These are phyloP conservation scores for Solanum sitiens DNA, from an alignment of 257 asterid species.

Conservation along the genomic window DNA sequence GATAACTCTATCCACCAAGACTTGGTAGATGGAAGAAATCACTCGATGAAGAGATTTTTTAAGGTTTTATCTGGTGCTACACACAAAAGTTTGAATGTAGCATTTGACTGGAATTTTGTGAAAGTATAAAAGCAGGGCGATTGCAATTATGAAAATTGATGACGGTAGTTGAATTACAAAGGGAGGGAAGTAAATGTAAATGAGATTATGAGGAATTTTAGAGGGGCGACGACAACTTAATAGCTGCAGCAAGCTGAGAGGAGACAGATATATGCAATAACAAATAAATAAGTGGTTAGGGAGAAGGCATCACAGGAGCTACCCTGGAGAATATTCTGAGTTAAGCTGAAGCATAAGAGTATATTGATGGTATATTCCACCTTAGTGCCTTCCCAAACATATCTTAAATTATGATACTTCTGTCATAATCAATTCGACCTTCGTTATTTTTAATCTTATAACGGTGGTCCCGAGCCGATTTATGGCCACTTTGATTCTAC, in stretches of 20 bases:
- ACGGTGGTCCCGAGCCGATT: not conserved
- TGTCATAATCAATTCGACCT: not conserved
- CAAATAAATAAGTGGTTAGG: not conserved
- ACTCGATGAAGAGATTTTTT: not conserved
- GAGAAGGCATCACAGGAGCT: not conserved
- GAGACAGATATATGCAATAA: not conserved
- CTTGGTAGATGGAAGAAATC: not conserved
- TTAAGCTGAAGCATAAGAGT: conserved; percentile 5
- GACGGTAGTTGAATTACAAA: not conserved
- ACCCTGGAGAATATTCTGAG: conserved; percentile 1
- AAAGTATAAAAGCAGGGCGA: not conserved
- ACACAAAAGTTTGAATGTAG: not conserved
- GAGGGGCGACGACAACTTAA: not conserved
- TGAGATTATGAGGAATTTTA: not conserved
- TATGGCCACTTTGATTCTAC: not conserved
- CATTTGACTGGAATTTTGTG: not conserved
- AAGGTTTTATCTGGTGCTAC: not conserved
- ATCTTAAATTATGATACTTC: not conserved
- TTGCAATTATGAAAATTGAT: not conserved
- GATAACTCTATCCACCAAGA: not conserved
- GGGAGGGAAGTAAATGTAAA: not conserved
- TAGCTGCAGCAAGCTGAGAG: not conserved
- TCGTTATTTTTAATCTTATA: not conserved
- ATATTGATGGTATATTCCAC: conserved; percentile 22
- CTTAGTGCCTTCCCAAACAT: not conserved